Evolutionary conservation across 352 stramenopile species (phyloP).

Genomic region (Phytopythium sindhum): DNA sequence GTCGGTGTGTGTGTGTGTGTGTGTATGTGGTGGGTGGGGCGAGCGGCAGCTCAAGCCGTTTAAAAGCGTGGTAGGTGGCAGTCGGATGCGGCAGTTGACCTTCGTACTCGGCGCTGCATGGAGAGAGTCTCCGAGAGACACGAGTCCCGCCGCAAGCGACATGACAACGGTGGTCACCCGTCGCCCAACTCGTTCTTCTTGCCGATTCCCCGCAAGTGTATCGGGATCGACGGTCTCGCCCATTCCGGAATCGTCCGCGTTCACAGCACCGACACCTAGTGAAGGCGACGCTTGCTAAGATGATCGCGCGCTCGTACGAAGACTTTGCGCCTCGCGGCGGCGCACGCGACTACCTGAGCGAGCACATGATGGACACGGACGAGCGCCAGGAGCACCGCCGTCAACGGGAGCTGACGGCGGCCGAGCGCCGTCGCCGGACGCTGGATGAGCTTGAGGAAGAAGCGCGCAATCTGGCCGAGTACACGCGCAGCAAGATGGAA

Average conservation of each 20-base stretch:
- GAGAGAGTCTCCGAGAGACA: too few relatives aligned
- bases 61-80: too few relatives aligned
- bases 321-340: constrained; percentile 8
- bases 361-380: not conserved
- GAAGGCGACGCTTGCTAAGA: too few relatives aligned
- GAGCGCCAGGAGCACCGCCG: not conserved
- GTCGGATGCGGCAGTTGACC: not conserved
- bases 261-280: not conserved
- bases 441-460: constrained; percentile 41
- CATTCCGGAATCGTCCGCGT: not conserved
- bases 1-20: too few relatives aligned
- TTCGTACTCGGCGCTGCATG: not conserved
- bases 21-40: too few relatives aligned
- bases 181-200: too few relatives aligned
- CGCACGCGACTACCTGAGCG: constrained; percentile 4
- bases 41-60: too few relatives aligned
- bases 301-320: constrained; percentile 15
- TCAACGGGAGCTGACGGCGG: not conserved
- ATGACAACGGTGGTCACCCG: too few relatives aligned
- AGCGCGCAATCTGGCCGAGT: constrained; percentile 36
- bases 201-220: too few relatives aligned
- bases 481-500: constrained; percentile 43
- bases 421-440: constrained; percentile 20
- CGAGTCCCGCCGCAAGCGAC: too few relatives aligned
- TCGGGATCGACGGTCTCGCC: too few relatives aligned